Evolutionary conservation across 2,329 filamentous ascomycete genomes (phyloP).

Genomic region (Hypoxylon sp.): DNA sequence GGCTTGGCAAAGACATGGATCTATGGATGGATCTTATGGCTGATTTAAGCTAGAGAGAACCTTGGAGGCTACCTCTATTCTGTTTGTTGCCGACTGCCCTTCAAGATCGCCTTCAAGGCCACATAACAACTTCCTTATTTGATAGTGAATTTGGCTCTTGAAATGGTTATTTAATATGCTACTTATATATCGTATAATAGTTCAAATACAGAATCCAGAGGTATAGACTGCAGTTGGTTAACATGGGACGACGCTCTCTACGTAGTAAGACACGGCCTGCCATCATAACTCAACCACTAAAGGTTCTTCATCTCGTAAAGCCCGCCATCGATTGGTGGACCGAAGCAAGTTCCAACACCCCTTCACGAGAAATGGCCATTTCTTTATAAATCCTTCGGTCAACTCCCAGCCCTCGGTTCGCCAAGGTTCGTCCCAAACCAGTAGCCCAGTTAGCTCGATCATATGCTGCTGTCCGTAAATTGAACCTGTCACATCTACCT

Average conservation of each 20-base stretch:
- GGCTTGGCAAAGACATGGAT: too few relatives aligned
- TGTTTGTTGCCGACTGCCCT: too few relatives aligned
- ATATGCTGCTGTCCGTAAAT: slow-evolving; percentile 23
- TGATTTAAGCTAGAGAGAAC: too few relatives aligned
- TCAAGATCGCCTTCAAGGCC: too few relatives aligned
- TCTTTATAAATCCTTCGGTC: slow-evolving; percentile 54
- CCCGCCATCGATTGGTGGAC: slow-evolving; percentile 58
- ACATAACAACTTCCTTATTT: too few relatives aligned
- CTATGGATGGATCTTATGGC: too few relatives aligned
- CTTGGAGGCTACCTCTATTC: too few relatives aligned
- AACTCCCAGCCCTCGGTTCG: slow-evolving; percentile 57
- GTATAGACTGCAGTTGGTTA: not conserved
- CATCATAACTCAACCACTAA: slow-evolving; percentile 37
- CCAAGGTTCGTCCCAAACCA: slow-evolving; percentile 58
- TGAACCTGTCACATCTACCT: slow-evolving; percentile 33
- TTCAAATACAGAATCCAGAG: not conserved
- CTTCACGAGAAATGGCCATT: slow-evolving; percentile 56
- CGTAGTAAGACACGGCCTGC: not conserved
- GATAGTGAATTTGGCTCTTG: not conserved
- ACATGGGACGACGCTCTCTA: not conserved
- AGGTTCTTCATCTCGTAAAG: slow-evolving; percentile 44
- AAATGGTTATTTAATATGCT: not conserved
- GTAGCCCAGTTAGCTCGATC: slow-evolving; percentile 33
- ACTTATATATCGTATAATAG: not conserved
- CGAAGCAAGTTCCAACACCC: slow-evolving; percentile 54